Conservation (phyloP, 805 yeast genomes). For the Metschnikowia koreensis region DNA sequence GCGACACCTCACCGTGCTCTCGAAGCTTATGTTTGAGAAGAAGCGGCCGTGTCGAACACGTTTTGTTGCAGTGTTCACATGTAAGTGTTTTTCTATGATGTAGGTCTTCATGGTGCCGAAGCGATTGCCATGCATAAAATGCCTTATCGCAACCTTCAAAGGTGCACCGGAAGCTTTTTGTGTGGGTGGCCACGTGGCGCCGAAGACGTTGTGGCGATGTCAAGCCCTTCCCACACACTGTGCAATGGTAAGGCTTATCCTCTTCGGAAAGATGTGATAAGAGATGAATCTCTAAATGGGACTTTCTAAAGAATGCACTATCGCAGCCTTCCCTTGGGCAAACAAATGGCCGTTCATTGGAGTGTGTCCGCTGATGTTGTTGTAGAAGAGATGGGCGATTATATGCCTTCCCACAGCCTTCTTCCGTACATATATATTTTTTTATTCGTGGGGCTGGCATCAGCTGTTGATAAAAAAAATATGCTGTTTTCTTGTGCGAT, state of each 20-base stretch:
- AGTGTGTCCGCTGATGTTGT: constrained; percentile 78
- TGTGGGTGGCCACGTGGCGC: constrained; percentile 83
- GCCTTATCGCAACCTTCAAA: constrained; percentile 61
- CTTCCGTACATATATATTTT: constrained; percentile 58
- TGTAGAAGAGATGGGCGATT: constrained; percentile 77
- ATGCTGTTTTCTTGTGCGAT: background rate
- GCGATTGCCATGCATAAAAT: constrained; percentile 72
- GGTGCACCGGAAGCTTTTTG: constrained; percentile 46
- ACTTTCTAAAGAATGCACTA: constrained; percentile 67
- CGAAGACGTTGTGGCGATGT: constrained; percentile 75
- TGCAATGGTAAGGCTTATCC: constrained; percentile 70
- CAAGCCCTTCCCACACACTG: constrained; percentile 78
- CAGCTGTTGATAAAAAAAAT: background rate
- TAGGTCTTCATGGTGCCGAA: constrained; percentile 66
- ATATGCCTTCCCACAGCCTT: constrained; percentile 73
- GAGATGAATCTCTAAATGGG: constrained; percentile 75
- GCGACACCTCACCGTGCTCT: constrained; percentile 56
- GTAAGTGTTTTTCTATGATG: constrained; percentile 57
- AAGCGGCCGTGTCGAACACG: constrained; percentile 62
- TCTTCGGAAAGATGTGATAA: constrained; percentile 54
- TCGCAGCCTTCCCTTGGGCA: constrained; percentile 60
- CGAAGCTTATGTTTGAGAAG: constrained; percentile 64
- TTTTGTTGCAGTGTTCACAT: constrained; percentile 63
- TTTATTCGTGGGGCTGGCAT: constrained; percentile 46
- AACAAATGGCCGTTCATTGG: constrained; percentile 72